Evolutionary conservation across 306 rosid genomes (phyloP), one percentile per base, ranked within the genome.

Genomic region (Castanea sativa): DNA sequence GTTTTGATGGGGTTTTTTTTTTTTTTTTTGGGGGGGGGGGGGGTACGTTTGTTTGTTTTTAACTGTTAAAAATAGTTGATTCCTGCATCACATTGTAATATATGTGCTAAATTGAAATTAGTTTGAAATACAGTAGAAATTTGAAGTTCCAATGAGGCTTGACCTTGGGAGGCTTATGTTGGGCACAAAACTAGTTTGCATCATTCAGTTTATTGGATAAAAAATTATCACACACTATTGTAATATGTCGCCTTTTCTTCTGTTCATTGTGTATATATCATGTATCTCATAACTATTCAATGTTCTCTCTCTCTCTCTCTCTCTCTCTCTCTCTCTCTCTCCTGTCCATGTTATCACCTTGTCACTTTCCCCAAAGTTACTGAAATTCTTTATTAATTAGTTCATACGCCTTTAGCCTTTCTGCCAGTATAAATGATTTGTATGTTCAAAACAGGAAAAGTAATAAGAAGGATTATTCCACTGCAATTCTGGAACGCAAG

Each of bases 401-500:
- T 71, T 71, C 38, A n/a, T 52, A 7, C 43, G 2, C 18, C 35
- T 52, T 55, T 52, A 35, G 4, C 55, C 21, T 32, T 12, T 49
- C 10, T 14, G 55, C 0, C 5, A 25, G 64, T 2, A 41, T 52
- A 29, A 61, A 27, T 55, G 41, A 74, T 5, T 25, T 74, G 80
- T 55, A 38, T 55, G 57, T 51, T 78, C 69, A 78, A 71, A 79
- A 85, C 72, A 88, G 90, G 81, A 83, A 86, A 79, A 70, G 30
- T 61, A 49, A 52, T 51, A 87, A 90, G 86, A 84, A 70, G 80
- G 94, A 90, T 75, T 90, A 76, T 85, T 88, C 89, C 29, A 88
- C 92, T 2, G 89, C 92, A 20, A 86, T 90, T 77, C 78, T 84
- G 78, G 92, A 90, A 71, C 80, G 86, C 30, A 90, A 88, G 94